These are phyloP conservation scores for Penicillium pancosmium DNA, from an alignment of 495 filamentous ascomycete genomes.

Conservation along the genomic window DNA sequence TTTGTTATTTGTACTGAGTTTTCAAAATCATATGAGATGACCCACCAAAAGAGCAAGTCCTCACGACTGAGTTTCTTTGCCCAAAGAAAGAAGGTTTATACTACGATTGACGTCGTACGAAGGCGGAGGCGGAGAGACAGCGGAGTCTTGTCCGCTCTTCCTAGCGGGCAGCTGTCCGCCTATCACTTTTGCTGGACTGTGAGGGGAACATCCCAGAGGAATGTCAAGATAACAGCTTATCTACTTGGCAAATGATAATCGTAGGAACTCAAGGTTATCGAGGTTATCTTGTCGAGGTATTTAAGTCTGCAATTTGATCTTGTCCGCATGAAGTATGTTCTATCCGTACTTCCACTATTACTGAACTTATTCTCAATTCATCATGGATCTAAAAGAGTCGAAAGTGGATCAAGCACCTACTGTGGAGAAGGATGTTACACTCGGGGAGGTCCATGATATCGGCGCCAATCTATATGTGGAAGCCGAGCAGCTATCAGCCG, in stretches of 20 bases:
- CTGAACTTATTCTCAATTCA: not conserved
- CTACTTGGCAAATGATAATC: slow-evolving; percentile 24
- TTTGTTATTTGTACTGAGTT: not conserved
- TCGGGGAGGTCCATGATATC: slow-evolving; percentile 32
- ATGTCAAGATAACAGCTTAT: slow-evolving; percentile 1
- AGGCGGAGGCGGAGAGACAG: not conserved
- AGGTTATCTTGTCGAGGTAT: not conserved
- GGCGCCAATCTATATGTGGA: slow-evolving; percentile 37
- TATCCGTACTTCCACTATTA: too few relatives aligned
- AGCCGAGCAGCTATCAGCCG: slow-evolving; percentile 33
- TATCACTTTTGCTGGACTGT: slow-evolving; percentile 1
- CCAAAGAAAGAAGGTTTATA: not conserved
- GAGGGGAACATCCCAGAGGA: not conserved
- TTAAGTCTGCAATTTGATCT: not conserved
- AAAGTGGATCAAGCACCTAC: slow-evolving; percentile 20
- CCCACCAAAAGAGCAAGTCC: slow-evolving; percentile 1
- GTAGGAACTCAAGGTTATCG: not conserved
- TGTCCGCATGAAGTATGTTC: too few relatives aligned
- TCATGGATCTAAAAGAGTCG: slow-evolving; percentile 21
- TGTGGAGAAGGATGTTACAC: slow-evolving; percentile 29
- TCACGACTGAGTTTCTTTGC: slow-evolving; percentile 2
- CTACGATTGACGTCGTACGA: slow-evolving; percentile 4
- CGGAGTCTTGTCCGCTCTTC: slow-evolving; percentile 23
- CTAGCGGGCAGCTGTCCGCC: slow-evolving; percentile 13
- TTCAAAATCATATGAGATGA: not conserved